Evolutionary conservation across 495 filamentous ascomycete genomes (phyloP).

Genomic region (Aspergillus mulundensis): DNA sequence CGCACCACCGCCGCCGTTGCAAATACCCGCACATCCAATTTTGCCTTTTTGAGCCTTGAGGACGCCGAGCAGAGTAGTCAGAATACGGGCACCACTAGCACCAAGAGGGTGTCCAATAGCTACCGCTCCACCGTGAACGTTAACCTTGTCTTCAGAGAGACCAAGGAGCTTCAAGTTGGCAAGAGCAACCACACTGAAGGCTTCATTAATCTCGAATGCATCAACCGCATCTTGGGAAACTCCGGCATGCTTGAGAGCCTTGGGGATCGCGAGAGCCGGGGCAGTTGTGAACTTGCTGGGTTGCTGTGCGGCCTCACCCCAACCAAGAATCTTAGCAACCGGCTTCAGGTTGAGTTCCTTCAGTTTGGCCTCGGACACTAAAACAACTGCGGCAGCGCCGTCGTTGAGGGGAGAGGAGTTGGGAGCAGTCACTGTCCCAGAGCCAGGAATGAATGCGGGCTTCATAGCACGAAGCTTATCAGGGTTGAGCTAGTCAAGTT

Average conservation of each 20-base stretch:
- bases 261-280: conserved; percentile 91
- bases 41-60: conserved; percentile 85
- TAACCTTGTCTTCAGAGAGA: conserved; percentile 80
- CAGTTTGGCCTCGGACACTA: conserved; percentile 85
- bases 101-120: conserved; percentile 94
- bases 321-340: conserved; percentile 90
- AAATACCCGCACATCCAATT: conserved; percentile 91
- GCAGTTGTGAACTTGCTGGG: conserved; percentile 95
- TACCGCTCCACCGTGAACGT: conserved; percentile 91
- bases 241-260: conserved; percentile 89
- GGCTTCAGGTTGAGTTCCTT: conserved; percentile 86
- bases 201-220: conserved; percentile 98
- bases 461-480: conserved; percentile 82
- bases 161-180: conserved; percentile 90
- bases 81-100: conserved; percentile 86
- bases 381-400: conserved; percentile 82
- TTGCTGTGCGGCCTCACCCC: conserved; percentile 87
- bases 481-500: conserved; percentile 65
- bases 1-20: conserved; percentile 95
- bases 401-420: conserved; percentile 96
- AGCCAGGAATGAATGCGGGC: conserved; percentile 75
- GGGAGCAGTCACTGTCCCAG: conserved; percentile 90
- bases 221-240: conserved; percentile 72
- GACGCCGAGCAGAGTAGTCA: conserved; percentile 86
- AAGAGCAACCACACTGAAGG: conserved; percentile 92